Conservation (phyloP, 2,329 filamentous ascomycete species). For the Fusarium paranaense region DNA sequence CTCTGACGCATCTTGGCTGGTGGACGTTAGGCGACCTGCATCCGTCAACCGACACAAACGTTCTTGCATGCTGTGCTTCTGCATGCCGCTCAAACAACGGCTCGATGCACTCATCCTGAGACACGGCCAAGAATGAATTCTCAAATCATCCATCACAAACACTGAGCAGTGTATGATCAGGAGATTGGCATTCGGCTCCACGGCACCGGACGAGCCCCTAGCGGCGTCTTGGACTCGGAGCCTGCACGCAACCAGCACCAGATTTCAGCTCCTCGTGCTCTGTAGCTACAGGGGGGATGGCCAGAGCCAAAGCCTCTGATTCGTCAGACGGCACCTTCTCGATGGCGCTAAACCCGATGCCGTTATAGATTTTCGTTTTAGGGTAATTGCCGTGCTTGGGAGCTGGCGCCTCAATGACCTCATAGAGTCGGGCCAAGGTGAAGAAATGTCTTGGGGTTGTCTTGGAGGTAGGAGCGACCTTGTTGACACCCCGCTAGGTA, state of each 20-base stretch:
- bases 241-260: not conserved
- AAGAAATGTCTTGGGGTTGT: conserved; percentile 38
- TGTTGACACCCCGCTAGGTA: conserved; percentile 22
- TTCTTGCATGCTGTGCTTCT: not conserved
- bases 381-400: conserved; percentile 7
- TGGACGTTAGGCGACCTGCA: conserved; percentile 28
- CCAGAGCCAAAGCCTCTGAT: fast-evolving
- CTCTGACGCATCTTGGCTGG: not conserved
- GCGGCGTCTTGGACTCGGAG: conserved; percentile 28
- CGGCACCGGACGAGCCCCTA: conserved; percentile 33
- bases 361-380: conserved; percentile 16
- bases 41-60: conserved; percentile 10
- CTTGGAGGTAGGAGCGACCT: conserved; percentile 31
- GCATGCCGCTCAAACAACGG: not conserved
- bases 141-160: not conserved
- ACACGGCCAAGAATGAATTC: not conserved
- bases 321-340: not conserved
- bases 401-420: conserved; percentile 34
- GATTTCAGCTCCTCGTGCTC: conserved; percentile 29
- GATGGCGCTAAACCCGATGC: conserved; percentile 7
- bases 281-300: not conserved
- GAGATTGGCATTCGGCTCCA: conserved; percentile 29
- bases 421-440: conserved; percentile 26
- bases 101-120: not conserved
- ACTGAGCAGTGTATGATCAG: not conserved